A percentile compares a stretch with the other conserved stretches of the same genome.
Evolutionary conservation across 2,329 filamentous ascomycete species (phyloP).

Genomic region (Arthrobotrys megalospora): DNA sequence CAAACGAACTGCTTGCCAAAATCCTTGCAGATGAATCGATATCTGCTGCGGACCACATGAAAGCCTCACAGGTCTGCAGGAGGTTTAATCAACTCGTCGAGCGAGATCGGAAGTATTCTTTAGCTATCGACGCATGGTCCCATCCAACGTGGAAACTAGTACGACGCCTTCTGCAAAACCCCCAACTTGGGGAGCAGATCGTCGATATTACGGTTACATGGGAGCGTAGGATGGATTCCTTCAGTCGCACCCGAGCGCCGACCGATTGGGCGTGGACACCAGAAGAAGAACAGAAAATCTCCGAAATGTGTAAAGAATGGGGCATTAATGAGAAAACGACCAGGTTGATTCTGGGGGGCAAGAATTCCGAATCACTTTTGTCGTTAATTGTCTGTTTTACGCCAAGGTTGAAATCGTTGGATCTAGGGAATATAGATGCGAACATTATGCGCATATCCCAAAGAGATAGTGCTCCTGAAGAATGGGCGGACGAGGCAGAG

Average conservation of each 20-base stretch:
- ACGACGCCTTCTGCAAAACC: conserved; percentile 12
- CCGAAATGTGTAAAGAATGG: not conserved
- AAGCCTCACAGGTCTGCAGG: no score
- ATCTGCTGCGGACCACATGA: no score
- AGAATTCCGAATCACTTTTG: conserved; percentile 27
- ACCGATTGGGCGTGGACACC: conserved; percentile 11
- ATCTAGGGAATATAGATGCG: not conserved
- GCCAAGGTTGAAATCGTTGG: not conserved
- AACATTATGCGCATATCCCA: no score
- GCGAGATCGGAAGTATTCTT: no score
- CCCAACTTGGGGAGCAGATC: conserved; percentile 20
- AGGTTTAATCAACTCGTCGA: no score
- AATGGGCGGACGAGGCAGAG: no score
- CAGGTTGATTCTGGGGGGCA: conserved; percentile 1
- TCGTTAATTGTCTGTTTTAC: conserved; percentile 19
- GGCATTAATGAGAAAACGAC: not conserved
- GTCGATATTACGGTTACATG: conserved; percentile 24
- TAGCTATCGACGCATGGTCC: no score
- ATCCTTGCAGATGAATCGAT: no score
- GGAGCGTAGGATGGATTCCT: conserved; percentile 17
- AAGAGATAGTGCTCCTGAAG: no score
- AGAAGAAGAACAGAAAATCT: not conserved
- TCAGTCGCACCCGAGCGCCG: not conserved
- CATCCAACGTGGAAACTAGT: conserved; percentile 20
- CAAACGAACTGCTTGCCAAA: no score